A percentile compares a stretch with the other conserved stretches of the same genome.
Conservation (phyloP, 2,329 filamentous ascomycete genomes). For the Aurifilum marmelostoma region DNA sequence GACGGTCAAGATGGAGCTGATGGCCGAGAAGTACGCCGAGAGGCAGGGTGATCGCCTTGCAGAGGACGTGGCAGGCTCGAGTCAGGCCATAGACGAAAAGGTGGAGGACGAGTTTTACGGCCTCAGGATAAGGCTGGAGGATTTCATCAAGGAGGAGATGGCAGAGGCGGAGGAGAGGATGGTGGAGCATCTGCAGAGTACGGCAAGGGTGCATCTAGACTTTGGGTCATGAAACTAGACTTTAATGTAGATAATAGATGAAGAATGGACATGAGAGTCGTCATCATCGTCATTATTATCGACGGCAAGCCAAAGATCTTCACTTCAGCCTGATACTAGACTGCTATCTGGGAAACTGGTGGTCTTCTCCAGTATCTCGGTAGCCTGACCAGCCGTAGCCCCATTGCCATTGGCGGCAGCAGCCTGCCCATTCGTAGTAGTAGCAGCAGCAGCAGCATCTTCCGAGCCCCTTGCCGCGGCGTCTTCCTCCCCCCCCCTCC, state of each 20-base stretch:
- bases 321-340: slow-evolving; percentile 24
- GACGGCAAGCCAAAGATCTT: not conserved
- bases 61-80: slow-evolving; percentile 13
- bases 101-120: slow-evolving; percentile 19
- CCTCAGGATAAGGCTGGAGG: slow-evolving; percentile 14
- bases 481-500: not conserved
- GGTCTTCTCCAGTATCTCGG: slow-evolving; percentile 20
- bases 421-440: not conserved
- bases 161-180: slow-evolving; percentile 18
- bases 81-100: slow-evolving; percentile 14
- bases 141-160: slow-evolving; percentile 22
- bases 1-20: slow-evolving; percentile 6
- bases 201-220: slow-evolving; percentile 9
- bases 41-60: slow-evolving; percentile 5
- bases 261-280: not conserved
- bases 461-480: not conserved
- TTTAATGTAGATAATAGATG: not conserved
- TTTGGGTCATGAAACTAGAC: slow-evolving; percentile 4
- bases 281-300: not conserved
- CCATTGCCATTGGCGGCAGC: not conserved
- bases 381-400: slow-evolving; percentile 7
- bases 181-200: slow-evolving; percentile 17
- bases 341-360: slow-evolving; percentile 23
- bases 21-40: slow-evolving; percentile 11
- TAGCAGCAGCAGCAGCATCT: not conserved